Evolutionary conservation across 2,329 filamentous ascomycete species (phyloP).

Genomic region (Lachnellula subtilissima): DNA sequence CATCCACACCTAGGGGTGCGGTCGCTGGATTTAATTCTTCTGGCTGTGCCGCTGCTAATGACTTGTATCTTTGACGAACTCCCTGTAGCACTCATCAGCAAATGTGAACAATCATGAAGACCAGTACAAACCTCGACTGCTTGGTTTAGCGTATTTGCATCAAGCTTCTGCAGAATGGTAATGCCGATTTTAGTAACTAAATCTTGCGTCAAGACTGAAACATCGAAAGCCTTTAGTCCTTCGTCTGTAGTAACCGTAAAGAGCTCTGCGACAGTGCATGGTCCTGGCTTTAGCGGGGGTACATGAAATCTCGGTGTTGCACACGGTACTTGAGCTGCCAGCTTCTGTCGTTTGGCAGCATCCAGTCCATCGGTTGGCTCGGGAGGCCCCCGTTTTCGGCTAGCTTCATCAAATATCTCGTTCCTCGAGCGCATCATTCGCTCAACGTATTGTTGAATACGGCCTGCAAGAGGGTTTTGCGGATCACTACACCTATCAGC

Average conservation of each 20-base stretch:
- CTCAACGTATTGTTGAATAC: conserved; percentile 85
- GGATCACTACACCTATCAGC: conserved; percentile 58
- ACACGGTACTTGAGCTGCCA: conserved; percentile 46
- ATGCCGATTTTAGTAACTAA: conserved; percentile 79
- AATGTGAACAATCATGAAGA: conserved; percentile 3
- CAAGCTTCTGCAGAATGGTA: conserved; percentile 68
- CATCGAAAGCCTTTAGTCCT: conserved; percentile 74
- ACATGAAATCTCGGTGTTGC: conserved; percentile 34
- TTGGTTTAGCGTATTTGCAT: conserved; percentile 62
- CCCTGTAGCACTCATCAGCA: conserved; percentile 34
- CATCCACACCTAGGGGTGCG: conserved; percentile 59
- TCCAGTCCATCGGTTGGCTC: conserved; percentile 71
- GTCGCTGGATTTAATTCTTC: conserved; percentile 51
- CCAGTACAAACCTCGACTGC: conserved; percentile 61
- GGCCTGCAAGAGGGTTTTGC: conserved; percentile 66
- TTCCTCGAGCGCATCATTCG: conserved; percentile 71
- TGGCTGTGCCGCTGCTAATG: conserved; percentile 29
- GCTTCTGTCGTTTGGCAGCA: conserved; percentile 72
- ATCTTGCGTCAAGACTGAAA: conserved; percentile 69
- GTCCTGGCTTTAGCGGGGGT: conserved; percentile 68
- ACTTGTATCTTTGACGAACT: conserved; percentile 43
- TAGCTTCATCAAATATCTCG: conserved; percentile 74
- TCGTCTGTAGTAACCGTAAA: conserved; percentile 79
- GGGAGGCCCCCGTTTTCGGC: conserved; percentile 68
- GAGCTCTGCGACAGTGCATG: conserved; percentile 74